Conservation (phyloP, 2,329 filamentous ascomycete genomes). For the Pseudohalonectria lignicola region DNA sequence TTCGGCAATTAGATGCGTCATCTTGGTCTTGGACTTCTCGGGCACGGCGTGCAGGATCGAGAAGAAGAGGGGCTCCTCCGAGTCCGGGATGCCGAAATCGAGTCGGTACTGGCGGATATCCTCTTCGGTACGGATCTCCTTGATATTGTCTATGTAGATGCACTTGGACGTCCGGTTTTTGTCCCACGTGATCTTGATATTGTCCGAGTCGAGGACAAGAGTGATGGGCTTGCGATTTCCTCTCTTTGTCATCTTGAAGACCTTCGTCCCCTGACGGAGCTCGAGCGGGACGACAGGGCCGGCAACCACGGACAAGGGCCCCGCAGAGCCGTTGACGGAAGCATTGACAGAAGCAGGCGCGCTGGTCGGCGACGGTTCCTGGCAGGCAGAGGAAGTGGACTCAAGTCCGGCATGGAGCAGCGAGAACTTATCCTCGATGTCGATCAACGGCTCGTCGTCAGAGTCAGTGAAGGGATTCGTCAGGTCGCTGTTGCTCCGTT, state of each 20-base stretch:
- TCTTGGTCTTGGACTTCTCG: constrained; percentile 72
- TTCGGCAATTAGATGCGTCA: constrained; percentile 77
- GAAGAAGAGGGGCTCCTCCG: constrained; percentile 67
- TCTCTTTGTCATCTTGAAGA: constrained; percentile 82
- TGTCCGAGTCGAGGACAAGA: constrained; percentile 66
- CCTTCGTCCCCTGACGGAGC: constrained; percentile 65
- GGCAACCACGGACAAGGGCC: constrained; percentile 20
- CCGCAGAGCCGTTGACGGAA: constrained; percentile 24
- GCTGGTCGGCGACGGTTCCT: constrained; percentile 37
- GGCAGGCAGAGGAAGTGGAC: constrained; percentile 28
- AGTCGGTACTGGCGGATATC: constrained; percentile 85
- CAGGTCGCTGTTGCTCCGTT: constrained; percentile 45
- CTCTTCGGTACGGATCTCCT: constrained; percentile 72
- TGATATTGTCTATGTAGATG: constrained; percentile 91
- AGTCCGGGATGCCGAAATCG: constrained; percentile 61
- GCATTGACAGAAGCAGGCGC: constrained; percentile 30
- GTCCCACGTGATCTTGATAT: constrained; percentile 85
- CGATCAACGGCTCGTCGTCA: constrained; percentile 22
- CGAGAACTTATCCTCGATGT: constrained; percentile 40
- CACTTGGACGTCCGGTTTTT: constrained; percentile 66
- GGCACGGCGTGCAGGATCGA: constrained; percentile 79
- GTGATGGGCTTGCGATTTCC: constrained; percentile 66
- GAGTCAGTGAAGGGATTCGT: constrained; percentile 31
- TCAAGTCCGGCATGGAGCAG: constrained; percentile 15
- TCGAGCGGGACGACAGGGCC: constrained; percentile 67